A percentile compares a stretch with the other conserved stretches of the same genome.
Evolutionary conservation across 2,329 filamentous ascomycete species (phyloP).

Genomic region (Colletotrichum musae): DNA sequence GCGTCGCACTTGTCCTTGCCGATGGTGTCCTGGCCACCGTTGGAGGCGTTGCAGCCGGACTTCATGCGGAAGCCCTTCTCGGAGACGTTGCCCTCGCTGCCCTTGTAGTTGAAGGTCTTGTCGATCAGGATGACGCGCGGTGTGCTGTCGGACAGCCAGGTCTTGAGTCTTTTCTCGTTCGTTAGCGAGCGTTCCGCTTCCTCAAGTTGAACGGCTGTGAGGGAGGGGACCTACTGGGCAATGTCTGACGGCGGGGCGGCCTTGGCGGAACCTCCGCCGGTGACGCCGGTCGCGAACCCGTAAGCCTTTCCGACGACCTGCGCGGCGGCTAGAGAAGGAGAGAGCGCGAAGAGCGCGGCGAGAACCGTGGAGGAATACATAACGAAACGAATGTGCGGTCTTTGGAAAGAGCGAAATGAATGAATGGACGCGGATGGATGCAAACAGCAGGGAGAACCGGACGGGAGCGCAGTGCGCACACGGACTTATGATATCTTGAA

Average conservation of each 20-base stretch:
- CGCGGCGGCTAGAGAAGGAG: conserved; percentile 44
- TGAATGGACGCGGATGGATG: not conserved
- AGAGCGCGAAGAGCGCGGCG: conserved; percentile 36
- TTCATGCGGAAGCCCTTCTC: conserved; percentile 72
- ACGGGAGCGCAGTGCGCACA: too few species aligned
- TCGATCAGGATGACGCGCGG: conserved; percentile 71
- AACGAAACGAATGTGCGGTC: not conserved
- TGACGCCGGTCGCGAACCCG: conserved; percentile 44
- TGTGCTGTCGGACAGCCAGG: conserved; percentile 15
- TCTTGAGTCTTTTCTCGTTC: conserved; percentile 47
- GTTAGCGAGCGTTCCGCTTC: not conserved
- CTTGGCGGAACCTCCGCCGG: conserved; percentile 20
- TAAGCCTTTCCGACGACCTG: conserved; percentile 47
- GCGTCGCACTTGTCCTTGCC: conserved; percentile 43
- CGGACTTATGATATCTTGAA: too few species aligned
- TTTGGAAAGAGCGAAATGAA: not conserved
- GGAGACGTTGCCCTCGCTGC: conserved; percentile 66
- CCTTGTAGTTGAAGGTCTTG: conserved; percentile 69
- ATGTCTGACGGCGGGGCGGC: conserved; percentile 26
- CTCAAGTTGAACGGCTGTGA: not conserved
- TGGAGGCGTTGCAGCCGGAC: conserved; percentile 44
- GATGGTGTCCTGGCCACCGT: conserved; percentile 43
- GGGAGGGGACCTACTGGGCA: conserved; percentile 5
- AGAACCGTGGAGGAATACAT: conserved; percentile 16
- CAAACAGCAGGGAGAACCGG: not conserved